Percentiles rank a stretch among this genome's conserved stretches.
These are phyloP conservation scores for Aspergillus chevalieri DNA, from an alignment of 2,329 filamentous ascomycete genomes.

Conservation along the genomic window DNA sequence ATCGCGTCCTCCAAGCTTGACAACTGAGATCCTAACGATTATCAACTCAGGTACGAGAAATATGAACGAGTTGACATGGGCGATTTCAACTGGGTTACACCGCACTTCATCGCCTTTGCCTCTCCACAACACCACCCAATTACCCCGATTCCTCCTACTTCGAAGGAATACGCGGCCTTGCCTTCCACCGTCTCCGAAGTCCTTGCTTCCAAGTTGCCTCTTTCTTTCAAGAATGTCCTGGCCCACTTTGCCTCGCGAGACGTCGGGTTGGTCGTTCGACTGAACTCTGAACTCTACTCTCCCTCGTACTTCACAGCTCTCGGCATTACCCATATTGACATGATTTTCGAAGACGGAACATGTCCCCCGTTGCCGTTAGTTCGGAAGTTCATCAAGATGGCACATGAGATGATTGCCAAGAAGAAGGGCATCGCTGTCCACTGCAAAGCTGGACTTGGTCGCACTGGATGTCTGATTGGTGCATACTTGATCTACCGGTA, in stretches of 20 bases:
- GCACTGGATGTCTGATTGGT: conserved; percentile 92
- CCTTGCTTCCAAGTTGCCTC: conserved; percentile 63
- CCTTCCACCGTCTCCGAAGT: conserved; percentile 72
- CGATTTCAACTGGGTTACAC: conserved; percentile 99
- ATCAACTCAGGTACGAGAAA: conserved; percentile 65
- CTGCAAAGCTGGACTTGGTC: conserved; percentile 93
- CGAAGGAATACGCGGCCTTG: conserved; percentile 66
- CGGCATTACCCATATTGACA: conserved; percentile 92
- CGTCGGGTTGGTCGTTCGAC: conserved; percentile 85
- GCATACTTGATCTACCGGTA: conserved; percentile 97
- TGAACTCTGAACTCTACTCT: conserved; percentile 94
- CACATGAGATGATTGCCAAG: conserved; percentile 87
- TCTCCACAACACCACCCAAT: conserved; percentile 81
- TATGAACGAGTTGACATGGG: conserved; percentile 96
- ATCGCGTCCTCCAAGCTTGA: background rate
- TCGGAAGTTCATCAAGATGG: conserved; percentile 87
- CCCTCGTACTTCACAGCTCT: conserved; percentile 95
- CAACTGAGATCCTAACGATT: conserved; percentile 8
- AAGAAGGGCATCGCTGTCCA: conserved; percentile 93
- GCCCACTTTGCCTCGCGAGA: conserved; percentile 81
- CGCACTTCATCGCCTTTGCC: conserved; percentile 90
- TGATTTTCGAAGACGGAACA: conserved; percentile 99
- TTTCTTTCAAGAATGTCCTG: conserved; percentile 93
- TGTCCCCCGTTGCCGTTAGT: conserved; percentile 87
- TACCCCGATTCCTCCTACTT: conserved; percentile 63